Conservation (phyloP, 208 protist genomes). For the Trypanosoma cruzi region DNA sequence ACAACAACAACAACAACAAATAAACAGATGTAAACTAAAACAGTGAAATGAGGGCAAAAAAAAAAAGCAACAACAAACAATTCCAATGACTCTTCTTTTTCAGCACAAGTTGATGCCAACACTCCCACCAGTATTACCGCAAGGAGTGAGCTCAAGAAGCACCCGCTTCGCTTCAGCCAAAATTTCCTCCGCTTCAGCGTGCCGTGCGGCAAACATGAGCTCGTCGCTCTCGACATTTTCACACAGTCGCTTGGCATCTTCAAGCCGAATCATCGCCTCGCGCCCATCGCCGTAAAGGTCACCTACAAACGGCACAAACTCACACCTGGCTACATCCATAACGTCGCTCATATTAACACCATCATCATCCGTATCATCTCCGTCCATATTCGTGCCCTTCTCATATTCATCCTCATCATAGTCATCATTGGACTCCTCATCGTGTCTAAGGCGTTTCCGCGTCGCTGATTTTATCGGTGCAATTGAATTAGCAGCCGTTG, state of each 20-base stretch:
- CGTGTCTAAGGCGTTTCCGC: constrained; percentile 6
- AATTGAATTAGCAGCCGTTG: constrained; percentile 1
- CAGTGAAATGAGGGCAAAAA: neutral
- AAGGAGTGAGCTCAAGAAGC: constrained; percentile 31
- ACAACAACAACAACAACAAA: neutral
- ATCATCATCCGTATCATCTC: neutral
- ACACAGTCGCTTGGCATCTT: constrained; percentile 61
- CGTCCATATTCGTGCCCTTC: no score
- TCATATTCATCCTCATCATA: neutral
- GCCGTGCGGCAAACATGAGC: constrained; percentile 40
- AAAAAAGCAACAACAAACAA: neutral
- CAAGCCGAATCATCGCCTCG: constrained; percentile 55
- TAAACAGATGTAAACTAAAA: neutral
- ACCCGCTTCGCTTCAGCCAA: constrained; percentile 49
- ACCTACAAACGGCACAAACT: constrained; percentile 73
- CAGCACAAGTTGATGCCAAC: neutral
- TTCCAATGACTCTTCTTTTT: constrained; percentile 1
- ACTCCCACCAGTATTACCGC: neutral
- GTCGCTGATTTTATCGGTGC: neutral
- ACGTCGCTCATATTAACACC: neutral
- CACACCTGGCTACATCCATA: constrained; percentile 6
- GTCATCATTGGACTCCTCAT: neutral
- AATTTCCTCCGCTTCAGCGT: constrained; percentile 49
- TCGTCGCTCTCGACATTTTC: constrained; percentile 50
- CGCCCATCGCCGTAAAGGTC: constrained; percentile 53